Evolutionary conservation across 2,329 filamentous ascomycete species (phyloP), one percentile per base, ranked within the genome.

Genomic region (Pseudogymnoascus sp.): DNA sequence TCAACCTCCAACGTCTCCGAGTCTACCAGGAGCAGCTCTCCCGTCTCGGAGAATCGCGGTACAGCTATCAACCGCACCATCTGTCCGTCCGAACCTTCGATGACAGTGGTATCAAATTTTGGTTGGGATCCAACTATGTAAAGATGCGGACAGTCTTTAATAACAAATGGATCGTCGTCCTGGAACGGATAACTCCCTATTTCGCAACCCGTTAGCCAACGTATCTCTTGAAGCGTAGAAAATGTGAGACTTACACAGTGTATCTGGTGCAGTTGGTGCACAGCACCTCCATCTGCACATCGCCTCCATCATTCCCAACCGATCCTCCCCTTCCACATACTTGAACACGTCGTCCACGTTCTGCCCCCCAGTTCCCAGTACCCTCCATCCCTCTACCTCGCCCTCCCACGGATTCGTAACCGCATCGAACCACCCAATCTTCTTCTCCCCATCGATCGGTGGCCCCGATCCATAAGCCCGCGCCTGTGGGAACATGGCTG

Each of bases 171-270:
- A 71, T 99, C 96, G 59, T 91, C 84, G 16, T 95, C 90, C 75
- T 97, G 93, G 76, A 96, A 99, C 0, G 95, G 95, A 72, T 97
- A 99, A 71, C 90, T 93, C 90, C 91, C 91, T 93, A 31, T 41
- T 61, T 45, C 40, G 37, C n/a, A 25, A 2, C 23, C 1, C 21
- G 21, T 35, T 16, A 63, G 28, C 21, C 28, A 12, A 43, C 14
- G 52, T 18, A 49, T 11, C 6, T n/a, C 28, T 14, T 21, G 21
- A 35, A 37, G 62, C 25, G 5, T n/a, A 18, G 11, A 43, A 12
- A 43, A 21, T 11, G n/a, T 49, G 38, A 25, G 63, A 79, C 89
- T 80, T 81, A 93, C 92, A 96, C 45, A 99, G 74, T 0, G 96
- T 99, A 75, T 99, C 96, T 0, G 96, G 95, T 1, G 95, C 95